Evolutionary conservation across 176 grass and related monocot species (phyloP).

Genomic region (Carex parvula): DNA sequence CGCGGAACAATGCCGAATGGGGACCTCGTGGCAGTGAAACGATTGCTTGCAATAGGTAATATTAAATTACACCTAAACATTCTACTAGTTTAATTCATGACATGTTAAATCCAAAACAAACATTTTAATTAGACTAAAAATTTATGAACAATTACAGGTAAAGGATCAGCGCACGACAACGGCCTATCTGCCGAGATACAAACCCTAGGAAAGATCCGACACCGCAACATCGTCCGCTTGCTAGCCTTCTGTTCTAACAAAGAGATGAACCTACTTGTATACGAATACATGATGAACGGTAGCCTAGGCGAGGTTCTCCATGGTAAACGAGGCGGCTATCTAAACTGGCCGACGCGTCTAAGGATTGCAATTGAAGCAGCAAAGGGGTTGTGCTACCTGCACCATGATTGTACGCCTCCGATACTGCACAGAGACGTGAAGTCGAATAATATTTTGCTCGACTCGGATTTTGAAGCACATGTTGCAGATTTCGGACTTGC

Average conservation of each 20-base stretch:
- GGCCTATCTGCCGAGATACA: slow-evolving; percentile 73
- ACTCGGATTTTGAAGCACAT: slow-evolving; percentile 55
- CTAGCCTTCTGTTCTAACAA: slow-evolving; percentile 44
- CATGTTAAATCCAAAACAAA: neutral
- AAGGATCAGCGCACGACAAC: slow-evolving; percentile 38
- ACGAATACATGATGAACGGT: slow-evolving; percentile 73
- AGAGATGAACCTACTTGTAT: slow-evolving; percentile 57
- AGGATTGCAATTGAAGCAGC: slow-evolving; percentile 73
- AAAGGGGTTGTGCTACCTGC: slow-evolving; percentile 67
- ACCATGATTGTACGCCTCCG: slow-evolving; percentile 75
- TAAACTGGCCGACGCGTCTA: slow-evolving; percentile 47
- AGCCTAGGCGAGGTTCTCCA: slow-evolving; percentile 73
- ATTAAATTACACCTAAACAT: neutral
- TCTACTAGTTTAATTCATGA: neutral
- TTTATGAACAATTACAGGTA: slow-evolving; percentile 11
- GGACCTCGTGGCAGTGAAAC: slow-evolving; percentile 63
- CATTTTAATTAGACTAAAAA: neutral
- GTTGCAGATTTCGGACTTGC: slow-evolving; percentile 80
- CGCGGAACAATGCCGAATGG: slow-evolving; percentile 57
- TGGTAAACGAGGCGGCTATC: slow-evolving; percentile 33
- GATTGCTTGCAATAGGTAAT: slow-evolving; percentile 35
- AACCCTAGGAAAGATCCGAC: slow-evolving; percentile 67
- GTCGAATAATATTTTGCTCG: slow-evolving; percentile 77
- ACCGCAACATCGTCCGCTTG: slow-evolving; percentile 70
- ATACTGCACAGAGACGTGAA: slow-evolving; percentile 86